Conservation (phyloP, 2,329 filamentous ascomycete species). For the Ilyonectria robusta region DNA sequence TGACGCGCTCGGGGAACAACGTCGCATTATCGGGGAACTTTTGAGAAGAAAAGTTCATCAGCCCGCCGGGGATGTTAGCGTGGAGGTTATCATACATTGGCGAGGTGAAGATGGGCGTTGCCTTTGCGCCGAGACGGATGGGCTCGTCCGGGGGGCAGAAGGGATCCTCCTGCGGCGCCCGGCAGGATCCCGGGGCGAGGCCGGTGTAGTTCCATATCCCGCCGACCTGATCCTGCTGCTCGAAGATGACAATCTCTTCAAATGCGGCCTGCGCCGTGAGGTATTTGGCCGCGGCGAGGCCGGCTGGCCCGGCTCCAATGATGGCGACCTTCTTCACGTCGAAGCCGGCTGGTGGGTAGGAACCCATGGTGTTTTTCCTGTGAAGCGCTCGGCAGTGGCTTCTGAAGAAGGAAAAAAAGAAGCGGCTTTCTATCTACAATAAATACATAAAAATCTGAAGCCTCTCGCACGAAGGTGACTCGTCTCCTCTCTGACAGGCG, state of each 20-base stretch:
- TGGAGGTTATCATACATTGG: conserved; percentile 87
- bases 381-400: conserved; percentile 3
- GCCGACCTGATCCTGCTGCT: conserved; percentile 83
- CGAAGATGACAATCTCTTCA: conserved; percentile 80
- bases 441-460: conserved; percentile 29
- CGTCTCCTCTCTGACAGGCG: conserved; percentile 34
- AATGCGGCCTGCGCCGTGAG: conserved; percentile 79
- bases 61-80: conserved; percentile 85
- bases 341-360: conserved; percentile 54
- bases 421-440: conserved; percentile 25
- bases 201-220: conserved; percentile 89
- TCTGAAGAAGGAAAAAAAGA: conserved; percentile 8
- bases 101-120: conserved; percentile 77
- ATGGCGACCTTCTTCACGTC: conserved; percentile 77
- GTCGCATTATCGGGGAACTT: conserved; percentile 74
- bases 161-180: conserved; percentile 78
- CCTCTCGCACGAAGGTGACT: conserved; percentile 29
- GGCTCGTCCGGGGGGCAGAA: conserved; percentile 75
- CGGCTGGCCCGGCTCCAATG: conserved; percentile 86
- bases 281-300: conserved; percentile 85
- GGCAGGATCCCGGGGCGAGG: conserved; percentile 61
- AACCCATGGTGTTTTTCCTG: conserved; percentile 47
- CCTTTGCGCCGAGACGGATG: conserved; percentile 58
- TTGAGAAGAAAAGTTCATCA: conserved; percentile 86
- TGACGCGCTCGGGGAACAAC: conserved; percentile 81